Percentiles rank a stretch among this genome's conserved stretches.
phyloP scores from a whole-genome alignment of 371 early-diverging fungal species.

The Rhizomucor pusillus region DNA sequence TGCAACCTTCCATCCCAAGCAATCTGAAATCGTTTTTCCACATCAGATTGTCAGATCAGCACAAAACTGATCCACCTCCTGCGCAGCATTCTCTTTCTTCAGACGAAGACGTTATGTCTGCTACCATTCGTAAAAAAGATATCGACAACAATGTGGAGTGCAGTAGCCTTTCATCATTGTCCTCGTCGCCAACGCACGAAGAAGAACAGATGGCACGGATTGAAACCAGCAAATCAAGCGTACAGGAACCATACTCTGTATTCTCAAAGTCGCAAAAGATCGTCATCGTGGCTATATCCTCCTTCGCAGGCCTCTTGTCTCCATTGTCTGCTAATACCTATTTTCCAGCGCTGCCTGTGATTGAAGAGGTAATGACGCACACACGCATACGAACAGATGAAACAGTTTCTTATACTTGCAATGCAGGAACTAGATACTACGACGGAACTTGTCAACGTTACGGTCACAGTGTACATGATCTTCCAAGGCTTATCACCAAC shows the following conservation, averaged over 20 bases:
- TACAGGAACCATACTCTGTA: constrained; percentile 5
- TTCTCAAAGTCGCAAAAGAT: constrained; percentile 9
- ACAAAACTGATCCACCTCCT: too few relatives aligned
- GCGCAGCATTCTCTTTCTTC: too few relatives aligned
- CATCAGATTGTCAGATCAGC: too few relatives aligned
- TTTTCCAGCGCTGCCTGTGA: constrained; percentile 21
- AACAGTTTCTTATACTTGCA: not conserved
- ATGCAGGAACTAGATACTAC: constrained; percentile 13
- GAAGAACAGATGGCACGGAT: not conserved
- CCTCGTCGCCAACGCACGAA: too few relatives aligned
- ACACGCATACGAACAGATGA: not conserved
- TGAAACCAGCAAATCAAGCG: not conserved
- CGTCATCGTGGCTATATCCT: constrained; percentile 13
- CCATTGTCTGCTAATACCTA: constrained; percentile 25
- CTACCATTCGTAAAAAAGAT: too few relatives aligned
- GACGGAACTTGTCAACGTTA: constrained; percentile 15
- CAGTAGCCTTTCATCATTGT: too few relatives aligned
- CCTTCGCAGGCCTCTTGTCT: constrained; percentile 22
- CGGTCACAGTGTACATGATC: constrained; percentile 20
- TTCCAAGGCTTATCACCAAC: constrained; percentile 22
- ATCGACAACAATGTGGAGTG: too few relatives aligned
- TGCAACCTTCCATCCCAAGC: too few relatives aligned
- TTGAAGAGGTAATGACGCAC: constrained; percentile 19
- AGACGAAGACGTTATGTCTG: too few relatives aligned
- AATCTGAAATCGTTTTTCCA: too few relatives aligned